Evolutionary conservation across 169 alveolate species (phyloP), one percentile per base, ranked within the genome.

Genomic region (Perkinsus olseni): DNA sequence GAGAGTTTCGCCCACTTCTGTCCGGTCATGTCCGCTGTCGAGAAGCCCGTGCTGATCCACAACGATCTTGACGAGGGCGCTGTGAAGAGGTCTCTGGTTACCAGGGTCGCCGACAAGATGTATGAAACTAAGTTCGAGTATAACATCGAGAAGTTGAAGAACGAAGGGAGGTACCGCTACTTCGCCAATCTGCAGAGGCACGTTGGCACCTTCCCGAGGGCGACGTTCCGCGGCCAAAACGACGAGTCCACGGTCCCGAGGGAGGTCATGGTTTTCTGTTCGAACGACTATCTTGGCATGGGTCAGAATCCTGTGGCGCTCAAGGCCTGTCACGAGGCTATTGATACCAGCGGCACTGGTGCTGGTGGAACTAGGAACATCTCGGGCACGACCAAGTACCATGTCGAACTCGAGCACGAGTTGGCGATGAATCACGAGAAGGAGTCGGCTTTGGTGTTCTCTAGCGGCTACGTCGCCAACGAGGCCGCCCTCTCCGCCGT

Each of bases 321-420:
- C 28, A 92, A 96, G 91, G 98, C 98, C 28, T 95, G 97, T 92
- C 96, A 95, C 36, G 95, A 95, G 39, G 96, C 97, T 34, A 92
- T 97, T 39, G 95, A 95, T 38, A 93, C 82, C 48, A 92, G 96
- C 34, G 99, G 99, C 48, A 96, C 96, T 39, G 98, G 99, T 74
- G 97, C 98, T 74, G 99, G 99, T 45, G 99, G 99, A 31, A 97
- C 99, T 37, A 94, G 99, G 92, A 97, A 97, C 93, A 97, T 97
- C 39, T 97, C 98, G 74, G 99, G 99, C 48, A 96, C 97, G 74
- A 94, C 96, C 38, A 93, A 82, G 31, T 96, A 94, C 91, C 98
- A 97, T 93, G 96, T 96, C 28, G 95, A 93, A n/a, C 96, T 97
- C 39, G 99, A 97, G 94, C 93, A 94, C 39, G 97, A 96, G 45